These are phyloP conservation scores for Dalbergia oliveri DNA, from an alignment of 306 rosid species.

Conservation along the genomic window DNA sequence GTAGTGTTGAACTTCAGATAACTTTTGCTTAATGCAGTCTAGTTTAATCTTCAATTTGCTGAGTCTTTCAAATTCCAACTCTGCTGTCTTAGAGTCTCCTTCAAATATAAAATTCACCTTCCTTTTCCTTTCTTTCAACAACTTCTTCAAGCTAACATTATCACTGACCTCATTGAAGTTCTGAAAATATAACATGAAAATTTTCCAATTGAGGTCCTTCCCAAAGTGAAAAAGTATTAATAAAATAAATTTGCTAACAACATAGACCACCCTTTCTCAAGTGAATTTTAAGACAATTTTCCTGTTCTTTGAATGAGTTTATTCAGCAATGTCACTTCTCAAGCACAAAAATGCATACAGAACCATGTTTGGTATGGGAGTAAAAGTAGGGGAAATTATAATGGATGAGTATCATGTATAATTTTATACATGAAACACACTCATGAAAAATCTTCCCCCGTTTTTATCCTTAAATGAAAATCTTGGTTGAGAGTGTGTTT, in stretches of 20 bases:
- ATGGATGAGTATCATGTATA: too few relatives aligned
- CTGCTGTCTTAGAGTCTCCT: slow-evolving; percentile 61
- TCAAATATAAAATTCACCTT: slow-evolving; percentile 48
- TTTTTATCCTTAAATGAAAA: too few relatives aligned
- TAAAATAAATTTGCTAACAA: background rate
- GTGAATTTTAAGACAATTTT: background rate
- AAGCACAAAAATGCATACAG: slow-evolving; percentile 12
- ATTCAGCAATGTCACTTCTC: slow-evolving; percentile 4
- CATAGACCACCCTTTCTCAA: background rate
- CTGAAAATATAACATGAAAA: slow-evolving; percentile 52
- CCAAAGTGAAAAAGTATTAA: background rate
- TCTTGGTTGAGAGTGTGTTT: too few relatives aligned
- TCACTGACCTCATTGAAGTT: slow-evolving; percentile 58
- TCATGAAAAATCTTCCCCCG: too few relatives aligned
- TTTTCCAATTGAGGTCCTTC: background rate
- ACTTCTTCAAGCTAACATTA: slow-evolving; percentile 81
- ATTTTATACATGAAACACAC: too few relatives aligned
- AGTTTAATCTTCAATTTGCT: slow-evolving; percentile 63
- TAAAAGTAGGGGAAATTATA: too few relatives aligned
- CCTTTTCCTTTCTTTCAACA: slow-evolving; percentile 64
- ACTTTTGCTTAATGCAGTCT: slow-evolving; percentile 61
- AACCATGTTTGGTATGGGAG: background rate
- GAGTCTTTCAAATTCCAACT: slow-evolving; percentile 78
- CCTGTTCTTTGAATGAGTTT: background rate
- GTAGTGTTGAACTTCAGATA: slow-evolving; percentile 53